Percentiles rank a stretch among this genome's conserved stretches.
phyloP scores from a whole-genome alignment of 805 yeast species.

The Torulaspora indica region DNA sequence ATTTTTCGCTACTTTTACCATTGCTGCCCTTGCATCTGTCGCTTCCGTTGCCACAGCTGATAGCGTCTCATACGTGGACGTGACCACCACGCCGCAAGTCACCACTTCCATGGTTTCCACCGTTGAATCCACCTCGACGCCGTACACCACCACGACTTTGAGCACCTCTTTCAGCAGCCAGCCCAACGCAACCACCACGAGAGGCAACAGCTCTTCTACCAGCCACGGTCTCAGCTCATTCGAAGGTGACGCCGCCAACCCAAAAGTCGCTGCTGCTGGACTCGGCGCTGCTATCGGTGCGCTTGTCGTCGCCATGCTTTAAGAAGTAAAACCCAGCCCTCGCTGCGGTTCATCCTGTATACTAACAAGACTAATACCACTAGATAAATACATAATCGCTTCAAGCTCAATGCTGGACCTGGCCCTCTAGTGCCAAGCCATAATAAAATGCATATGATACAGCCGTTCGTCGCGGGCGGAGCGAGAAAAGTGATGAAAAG shows the following conservation, averaged over 20 bases:
- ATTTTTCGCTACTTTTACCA: slow-evolving; percentile 14
- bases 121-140: slow-evolving; percentile 39
- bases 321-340: not conserved
- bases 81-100: slow-evolving; percentile 47
- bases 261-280: slow-evolving; percentile 9
- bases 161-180: slow-evolving; percentile 6
- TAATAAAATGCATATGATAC: not conserved
- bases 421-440: too few relatives aligned
- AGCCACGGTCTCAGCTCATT: slow-evolving; percentile 5
- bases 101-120: slow-evolving; percentile 46
- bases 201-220: slow-evolving; percentile 5
- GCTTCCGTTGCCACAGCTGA: slow-evolving; percentile 22
- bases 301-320: slow-evolving; percentile 12
- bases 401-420: not conserved
- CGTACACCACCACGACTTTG: slow-evolving; percentile 35
- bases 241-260: slow-evolving; percentile 12
- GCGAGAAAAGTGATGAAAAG: not conserved
- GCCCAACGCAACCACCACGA: slow-evolving; percentile 8
- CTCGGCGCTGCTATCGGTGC: slow-evolving; percentile 14
- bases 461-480: not conserved
- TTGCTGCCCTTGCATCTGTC: slow-evolving; percentile 2
- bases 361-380: not conserved
- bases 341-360: not conserved
- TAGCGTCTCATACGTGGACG: slow-evolving; percentile 42
- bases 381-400: slow-evolving; percentile 1